These are phyloP conservation scores for Hypoxylon cercidicola DNA, from an alignment of 495 filamentous ascomycete genomes.

Conservation along the genomic window DNA sequence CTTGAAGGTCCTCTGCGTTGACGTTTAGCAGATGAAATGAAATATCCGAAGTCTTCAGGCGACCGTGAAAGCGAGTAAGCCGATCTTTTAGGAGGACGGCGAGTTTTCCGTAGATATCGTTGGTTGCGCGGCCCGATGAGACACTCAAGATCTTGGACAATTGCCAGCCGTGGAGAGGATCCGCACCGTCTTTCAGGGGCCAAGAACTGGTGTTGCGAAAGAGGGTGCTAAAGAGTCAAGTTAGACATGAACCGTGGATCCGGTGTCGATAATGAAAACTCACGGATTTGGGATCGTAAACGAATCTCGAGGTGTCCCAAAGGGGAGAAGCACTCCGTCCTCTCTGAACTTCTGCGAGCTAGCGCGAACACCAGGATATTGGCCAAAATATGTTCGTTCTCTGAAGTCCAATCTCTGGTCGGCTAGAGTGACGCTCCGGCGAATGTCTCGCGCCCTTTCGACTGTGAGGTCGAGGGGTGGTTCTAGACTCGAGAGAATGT, in stretches of 20 bases:
- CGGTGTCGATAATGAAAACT: conserved; percentile 4
- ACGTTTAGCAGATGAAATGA: conserved; percentile 20
- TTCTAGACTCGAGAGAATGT: conserved; percentile 31
- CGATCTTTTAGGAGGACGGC: conserved; percentile 34
- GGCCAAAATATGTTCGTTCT: conserved; percentile 28
- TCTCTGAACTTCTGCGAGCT: conserved; percentile 40
- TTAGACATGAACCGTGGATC: neutral
- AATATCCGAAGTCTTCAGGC: conserved; percentile 14
- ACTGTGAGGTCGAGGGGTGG: conserved; percentile 26
- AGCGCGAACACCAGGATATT: conserved; percentile 28
- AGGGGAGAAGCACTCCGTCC: conserved; percentile 48
- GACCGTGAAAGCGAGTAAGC: conserved; percentile 26
- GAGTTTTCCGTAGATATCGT: conserved; percentile 49
- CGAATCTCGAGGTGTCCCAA: conserved; percentile 39
- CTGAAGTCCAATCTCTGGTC: conserved; percentile 37
- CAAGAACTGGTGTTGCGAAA: conserved; percentile 25
- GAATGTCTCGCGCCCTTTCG: conserved; percentile 27
- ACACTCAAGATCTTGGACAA: conserved; percentile 29
- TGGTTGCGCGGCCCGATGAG: conserved; percentile 19
- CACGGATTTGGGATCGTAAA: conserved; percentile 49
- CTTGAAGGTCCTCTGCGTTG: conserved; percentile 20
- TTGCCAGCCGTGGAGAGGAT: conserved; percentile 44
- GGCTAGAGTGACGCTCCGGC: conserved; percentile 37
- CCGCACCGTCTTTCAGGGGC: conserved; percentile 36
- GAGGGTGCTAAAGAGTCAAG: conserved; percentile 24